These are phyloP conservation scores for Amyloporia xantha DNA, from an alignment of 768 basidiomycete species.

Conservation along the genomic window DNA sequence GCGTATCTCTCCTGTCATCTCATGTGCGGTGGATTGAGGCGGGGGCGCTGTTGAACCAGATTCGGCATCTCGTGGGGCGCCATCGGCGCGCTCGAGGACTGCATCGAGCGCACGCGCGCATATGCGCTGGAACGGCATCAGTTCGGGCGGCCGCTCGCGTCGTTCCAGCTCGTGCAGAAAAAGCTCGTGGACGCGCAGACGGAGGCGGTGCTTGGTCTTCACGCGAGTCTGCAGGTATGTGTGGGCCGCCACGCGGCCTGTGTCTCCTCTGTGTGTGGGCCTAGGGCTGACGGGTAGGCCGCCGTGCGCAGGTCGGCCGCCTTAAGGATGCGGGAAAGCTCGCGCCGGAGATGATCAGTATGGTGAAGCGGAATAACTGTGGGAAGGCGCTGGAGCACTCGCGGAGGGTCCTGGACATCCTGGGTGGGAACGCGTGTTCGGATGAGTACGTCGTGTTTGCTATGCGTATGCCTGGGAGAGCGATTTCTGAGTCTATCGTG, in stretches of 20 bases:
- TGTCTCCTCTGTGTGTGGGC: too few species aligned
- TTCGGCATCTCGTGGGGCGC: slow-evolving; percentile 93
- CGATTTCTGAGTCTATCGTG: too few species aligned
- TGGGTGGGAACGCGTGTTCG: slow-evolving; percentile 90
- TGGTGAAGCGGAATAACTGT: slow-evolving; percentile 94
- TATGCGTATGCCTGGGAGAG: not conserved
- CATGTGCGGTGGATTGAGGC: not conserved
- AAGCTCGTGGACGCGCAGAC: slow-evolving; percentile 93
- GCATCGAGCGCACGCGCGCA: slow-evolving; percentile 63
- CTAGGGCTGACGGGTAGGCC: too few species aligned
- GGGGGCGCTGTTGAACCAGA: slow-evolving; percentile 26
- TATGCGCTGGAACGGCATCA: slow-evolving; percentile 90
- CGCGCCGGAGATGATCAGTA: slow-evolving; percentile 90
- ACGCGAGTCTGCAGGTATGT: slow-evolving; percentile 62
- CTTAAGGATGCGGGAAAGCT: slow-evolving; percentile 72
- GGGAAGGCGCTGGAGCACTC: slow-evolving; percentile 86
- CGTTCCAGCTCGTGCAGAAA: slow-evolving; percentile 97
- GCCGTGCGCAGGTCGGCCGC: slow-evolving; percentile 48
- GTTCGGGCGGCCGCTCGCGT: slow-evolving; percentile 83
- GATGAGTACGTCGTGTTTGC: slow-evolving; percentile 75
- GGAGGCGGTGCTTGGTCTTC: slow-evolving; percentile 72
- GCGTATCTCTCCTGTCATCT: slow-evolving; percentile 7
- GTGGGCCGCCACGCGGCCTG: not conserved
- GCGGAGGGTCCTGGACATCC: slow-evolving; percentile 75
- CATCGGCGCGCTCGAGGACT: slow-evolving; percentile 94